Evolutionary conservation across 306 rosid genomes (phyloP), one percentile per base, ranked within the genome.

Genomic region (Fragaria iinumae): DNA sequence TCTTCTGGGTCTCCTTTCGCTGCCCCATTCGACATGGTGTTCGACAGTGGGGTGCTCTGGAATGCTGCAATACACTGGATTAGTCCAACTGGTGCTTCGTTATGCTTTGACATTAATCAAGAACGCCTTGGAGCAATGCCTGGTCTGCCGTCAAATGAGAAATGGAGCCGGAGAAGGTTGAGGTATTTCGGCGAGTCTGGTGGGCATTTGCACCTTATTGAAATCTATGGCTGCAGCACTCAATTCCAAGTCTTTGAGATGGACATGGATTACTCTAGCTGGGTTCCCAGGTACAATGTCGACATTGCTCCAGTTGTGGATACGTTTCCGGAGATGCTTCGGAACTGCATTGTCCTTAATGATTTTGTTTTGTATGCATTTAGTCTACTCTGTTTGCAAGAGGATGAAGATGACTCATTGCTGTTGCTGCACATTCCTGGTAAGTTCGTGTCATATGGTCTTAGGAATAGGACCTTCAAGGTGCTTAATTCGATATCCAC

Each of bases 1-100:
- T 59, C n/a, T 29, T 59, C 67, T 18, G 67, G 76, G 5, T 17
- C 16, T 64, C 25, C 64, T 17, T 76, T 80, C 12, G 20, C 10
- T 29, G 59, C 55, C 10, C 23, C 29, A 8, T 20, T 8, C 6
- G 52, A 45, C 34, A 21, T 49, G 45, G 63, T 62, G 25, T 84
- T 78, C 29, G 38, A 78, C 12, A 34, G 56, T 14, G 81, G 81
- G 47, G 88, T 84, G 38, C 71, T 74, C 17, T 78, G 83, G 76
- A 75, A 81, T 13, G 85, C 71, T 11, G n/a, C 85, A 27, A 11
- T 81, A 4, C 83, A 78, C n/a, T 81, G 83, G 88, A 60, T 80
- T 27, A 34, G 74, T 20, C 48, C 57, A 1, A 62, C 27, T 23
- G 81, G 72, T 7, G 44, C 55, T 3, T 48, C 79, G 6, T 38